Conservation (phyloP, 345 rosid species). For the Eucalyptus marginata region DNA sequence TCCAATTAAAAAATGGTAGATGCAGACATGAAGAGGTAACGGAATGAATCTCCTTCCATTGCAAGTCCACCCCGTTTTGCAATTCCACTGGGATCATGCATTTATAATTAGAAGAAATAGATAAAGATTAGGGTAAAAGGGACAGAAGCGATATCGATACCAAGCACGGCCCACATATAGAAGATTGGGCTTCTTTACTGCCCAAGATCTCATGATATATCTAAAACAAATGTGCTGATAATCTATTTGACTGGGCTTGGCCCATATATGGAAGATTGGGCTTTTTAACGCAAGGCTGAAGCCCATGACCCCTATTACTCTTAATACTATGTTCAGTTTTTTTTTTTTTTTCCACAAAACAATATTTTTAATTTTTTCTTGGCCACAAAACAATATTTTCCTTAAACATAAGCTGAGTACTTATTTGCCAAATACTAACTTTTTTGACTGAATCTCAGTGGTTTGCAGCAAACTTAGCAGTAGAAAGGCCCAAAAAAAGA, state of each 20-base stretch:
- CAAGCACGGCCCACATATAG: neutral
- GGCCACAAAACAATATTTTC: neutral
- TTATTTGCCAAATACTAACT: neutral
- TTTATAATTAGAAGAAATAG: neutral
- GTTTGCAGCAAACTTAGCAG: neutral
- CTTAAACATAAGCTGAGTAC: neutral
- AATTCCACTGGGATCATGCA: neutral
- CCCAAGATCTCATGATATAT: neutral
- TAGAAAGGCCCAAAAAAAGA: neutral
- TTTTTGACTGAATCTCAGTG: neutral
- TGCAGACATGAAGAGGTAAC: neutral
- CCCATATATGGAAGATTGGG: neutral
- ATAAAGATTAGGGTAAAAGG: neutral
- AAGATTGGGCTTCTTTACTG: neutral
- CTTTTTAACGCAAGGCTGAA: neutral
- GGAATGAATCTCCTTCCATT: neutral
- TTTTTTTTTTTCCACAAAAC: neutral
- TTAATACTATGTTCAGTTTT: neutral
- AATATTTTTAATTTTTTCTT: neutral
- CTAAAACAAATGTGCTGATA: neutral
- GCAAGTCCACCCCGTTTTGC: neutral
- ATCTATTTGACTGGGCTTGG: neutral
- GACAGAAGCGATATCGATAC: neutral
- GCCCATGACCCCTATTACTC: neutral
- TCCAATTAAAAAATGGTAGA: neutral